Evolutionary conservation across 768 basidiomycete species (phyloP), one percentile per base, ranked within the genome.

Genomic region (Austroboletus eburneus): DNA sequence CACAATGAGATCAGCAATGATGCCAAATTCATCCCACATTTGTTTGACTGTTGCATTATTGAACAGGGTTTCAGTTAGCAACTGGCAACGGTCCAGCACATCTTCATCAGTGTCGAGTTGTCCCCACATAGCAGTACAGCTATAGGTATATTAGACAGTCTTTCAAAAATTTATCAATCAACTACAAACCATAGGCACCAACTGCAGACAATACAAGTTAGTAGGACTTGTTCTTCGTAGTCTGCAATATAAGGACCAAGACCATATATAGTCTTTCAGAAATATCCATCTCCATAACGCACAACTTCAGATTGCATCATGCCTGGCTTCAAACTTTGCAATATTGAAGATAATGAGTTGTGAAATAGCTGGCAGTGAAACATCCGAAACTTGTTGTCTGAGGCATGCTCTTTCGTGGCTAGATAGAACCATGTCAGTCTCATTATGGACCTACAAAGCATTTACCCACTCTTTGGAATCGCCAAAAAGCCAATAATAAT

Each of bases 211-310:
- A 32, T 32, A 14, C 30, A 9, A 4, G 30, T 13, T 4, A 32
- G 12, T 4, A 7, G 12, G 5, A 32, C 30, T 13, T 72, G 68
- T 43, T 73, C 68, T 0, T 67, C 68, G 41, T 72, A 71, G 40
- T 72, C 65, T 0, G 66, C 65, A 42, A 72, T 72, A 23, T 69
- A 68, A 3, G 68, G 61, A 0, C 66, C 66, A 7, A 74, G 44
- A 2, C 59, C 59, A 56, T 62, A 71, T 3, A 69, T 56, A 0
- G 46, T 57, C 6, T 52, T 39, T 1, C 48, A 52, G 40, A 48
- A 69, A 41, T 68, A 57, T 0, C 67, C 58, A 55, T 73, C 69
- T 2, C 44, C 49, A 33, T 57, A 72, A 0, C 37, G 35, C 0
- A 51, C 36, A 7, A 72, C 46, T 22, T 53, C 39, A 0, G 66